Evolutionary conservation across 2,329 filamentous ascomycete species (phyloP), one percentile per base, ranked within the genome.

Genomic region (Graphilbum sp.): DNA sequence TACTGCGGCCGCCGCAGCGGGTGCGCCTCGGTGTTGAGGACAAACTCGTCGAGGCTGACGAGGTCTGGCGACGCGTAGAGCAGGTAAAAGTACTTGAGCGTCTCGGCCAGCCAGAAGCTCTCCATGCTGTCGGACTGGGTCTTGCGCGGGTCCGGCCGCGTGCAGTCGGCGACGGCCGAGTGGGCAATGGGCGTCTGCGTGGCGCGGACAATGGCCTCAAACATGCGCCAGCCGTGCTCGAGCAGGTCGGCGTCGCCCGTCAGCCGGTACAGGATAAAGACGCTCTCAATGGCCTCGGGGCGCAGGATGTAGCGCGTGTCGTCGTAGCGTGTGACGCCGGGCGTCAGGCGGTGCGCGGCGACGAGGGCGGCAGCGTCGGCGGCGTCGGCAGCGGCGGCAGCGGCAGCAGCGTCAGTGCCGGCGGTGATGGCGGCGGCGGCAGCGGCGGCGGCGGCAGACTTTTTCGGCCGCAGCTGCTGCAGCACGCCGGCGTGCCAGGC

Each of bases 41-140:
- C 76, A 61, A 69, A 84, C 8, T 82, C 69, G 52, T 86, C 79
- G 49, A 86, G 56, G 54, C 67, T 79, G 23, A 82, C 60, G 18
- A 74, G 51, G 12, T 66, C 61, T 3, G 74, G 68, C 38, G 79
- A 69, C 34, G 70, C 72, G 46, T 82, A 86, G 16, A 82, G 67
- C 40, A 85, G 57, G 48, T 79, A 86, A 43, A 84, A 84, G 49
- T 85, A 85, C 56, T 85, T 87, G 46, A 83, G 56, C 31, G 79
- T 86, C 61, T 86, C 79, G 3, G 75, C 75, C 47, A 81, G 62
- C 76, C 80, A 86, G 51, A 83, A 84, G 38, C 64, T 67, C 61
- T 65, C 35, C 17, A 31, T 40, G 10, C 33, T 35, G 33, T 41
- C 35, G 25, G 38, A 23, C 35, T 34, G 34, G 16, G 38, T 23